Conservation (phyloP, 345 rosid species). For the Moricandia arvensis region DNA sequence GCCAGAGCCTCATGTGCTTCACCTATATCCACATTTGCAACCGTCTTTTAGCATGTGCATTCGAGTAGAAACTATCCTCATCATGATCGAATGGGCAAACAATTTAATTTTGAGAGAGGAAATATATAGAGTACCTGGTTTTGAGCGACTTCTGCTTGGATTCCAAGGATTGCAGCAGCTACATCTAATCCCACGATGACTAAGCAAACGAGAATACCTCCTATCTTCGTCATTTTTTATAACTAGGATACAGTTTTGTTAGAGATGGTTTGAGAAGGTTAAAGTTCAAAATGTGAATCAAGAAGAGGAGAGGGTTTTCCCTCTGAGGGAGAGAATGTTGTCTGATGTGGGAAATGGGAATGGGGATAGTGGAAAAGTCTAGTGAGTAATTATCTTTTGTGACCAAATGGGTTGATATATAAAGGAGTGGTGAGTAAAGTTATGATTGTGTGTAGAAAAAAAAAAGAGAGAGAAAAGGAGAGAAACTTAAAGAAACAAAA, state of each 20-base stretch:
- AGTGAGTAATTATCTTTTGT: constrained; percentile 15
- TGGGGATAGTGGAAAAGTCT: constrained; percentile 4
- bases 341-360: constrained; percentile 17
- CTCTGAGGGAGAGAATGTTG: constrained; percentile 4
- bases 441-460: neutral
- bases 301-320: constrained; percentile 24
- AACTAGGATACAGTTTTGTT: neutral
- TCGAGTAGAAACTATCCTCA: neutral
- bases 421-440: constrained; percentile 15
- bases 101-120: neutral
- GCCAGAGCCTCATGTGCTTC: constrained; percentile 76
- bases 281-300: neutral
- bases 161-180: constrained; percentile 78
- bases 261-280: neutral
- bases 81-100: neutral
- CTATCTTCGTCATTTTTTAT: constrained; percentile 53
- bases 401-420: constrained; percentile 22
- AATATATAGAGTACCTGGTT: constrained; percentile 49
- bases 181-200: constrained; percentile 76
- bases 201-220: constrained; percentile 68
- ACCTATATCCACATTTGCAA: constrained; percentile 44
- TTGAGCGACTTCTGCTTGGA: constrained; percentile 87
- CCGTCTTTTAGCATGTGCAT: neutral
- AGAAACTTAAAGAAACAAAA: neutral
- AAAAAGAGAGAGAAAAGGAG: neutral